Conservation (phyloP, 495 filamentous ascomycete species). For the Penicillium argentinense region DNA sequence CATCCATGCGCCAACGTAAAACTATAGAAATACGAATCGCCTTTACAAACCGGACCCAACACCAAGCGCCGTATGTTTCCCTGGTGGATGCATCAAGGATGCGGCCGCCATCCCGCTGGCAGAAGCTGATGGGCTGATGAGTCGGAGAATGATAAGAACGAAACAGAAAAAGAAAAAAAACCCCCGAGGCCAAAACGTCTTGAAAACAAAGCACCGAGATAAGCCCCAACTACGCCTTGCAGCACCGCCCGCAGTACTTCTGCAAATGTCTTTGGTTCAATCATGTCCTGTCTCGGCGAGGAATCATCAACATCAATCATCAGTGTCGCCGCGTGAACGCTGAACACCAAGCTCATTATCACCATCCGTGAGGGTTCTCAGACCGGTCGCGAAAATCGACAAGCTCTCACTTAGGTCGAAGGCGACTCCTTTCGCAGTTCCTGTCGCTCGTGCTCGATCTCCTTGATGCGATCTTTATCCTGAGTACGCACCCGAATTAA, state of each 20-base stretch:
- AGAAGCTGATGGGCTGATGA: slow-evolving; percentile 3
- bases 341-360: no score
- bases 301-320: no score
- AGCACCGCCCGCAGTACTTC: slow-evolving; percentile 26
- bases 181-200: no score
- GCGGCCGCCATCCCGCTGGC: not conserved
- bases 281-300: not conserved
- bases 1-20: not conserved
- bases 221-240: slow-evolving; percentile 12
- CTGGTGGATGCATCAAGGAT: not conserved
- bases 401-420: slow-evolving; percentile 16
- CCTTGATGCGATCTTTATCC: slow-evolving; percentile 40
- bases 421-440: slow-evolving; percentile 25
- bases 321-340: no score
- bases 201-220: slow-evolving; percentile 10
- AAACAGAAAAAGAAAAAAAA: slow-evolving; percentile 9
- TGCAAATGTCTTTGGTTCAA: not conserved
- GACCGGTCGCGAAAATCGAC: no score
- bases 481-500: slow-evolving; percentile 38
- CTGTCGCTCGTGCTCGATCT: slow-evolving; percentile 30
- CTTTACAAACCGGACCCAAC: not conserved
- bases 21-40: not conserved
- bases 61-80: slow-evolving; percentile 17
- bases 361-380: not conserved
- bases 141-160: slow-evolving; percentile 7